Percentiles rank a stretch among this genome's conserved stretches.
These are phyloP conservation scores for Phellopilus nigrolimitatus DNA, from an alignment of 1,284 basidiomycete species.

Conservation along the genomic window DNA sequence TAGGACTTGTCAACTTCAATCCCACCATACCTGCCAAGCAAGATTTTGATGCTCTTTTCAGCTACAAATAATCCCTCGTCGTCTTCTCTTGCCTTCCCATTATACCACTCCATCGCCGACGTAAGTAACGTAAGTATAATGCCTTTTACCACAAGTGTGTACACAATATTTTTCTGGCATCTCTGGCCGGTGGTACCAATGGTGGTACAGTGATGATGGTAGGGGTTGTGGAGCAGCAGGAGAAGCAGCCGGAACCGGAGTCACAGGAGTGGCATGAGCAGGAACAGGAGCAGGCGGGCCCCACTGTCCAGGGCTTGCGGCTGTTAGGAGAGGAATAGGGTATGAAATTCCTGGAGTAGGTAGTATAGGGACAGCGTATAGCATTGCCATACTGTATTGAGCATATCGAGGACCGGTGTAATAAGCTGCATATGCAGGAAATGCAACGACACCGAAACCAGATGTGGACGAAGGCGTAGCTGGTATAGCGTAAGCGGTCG, in stretches of 20 bases:
- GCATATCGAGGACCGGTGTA: constrained; percentile 13
- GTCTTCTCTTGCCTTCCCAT: constrained; percentile 49
- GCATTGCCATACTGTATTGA: constrained; percentile 6
- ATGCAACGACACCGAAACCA: not conserved
- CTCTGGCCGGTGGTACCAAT: constrained; percentile 7
- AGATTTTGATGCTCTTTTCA: constrained; percentile 32
- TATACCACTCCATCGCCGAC: constrained; percentile 39
- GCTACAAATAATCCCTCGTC: constrained; percentile 61
- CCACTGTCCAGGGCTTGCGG: not conserved
- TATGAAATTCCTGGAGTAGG: constrained; percentile 4
- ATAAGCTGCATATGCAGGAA: constrained; percentile 10
- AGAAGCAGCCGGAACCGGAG: not conserved
- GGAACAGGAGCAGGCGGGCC: not conserved
- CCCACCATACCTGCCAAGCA: constrained; percentile 1
- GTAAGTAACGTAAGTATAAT: constrained; percentile 45
- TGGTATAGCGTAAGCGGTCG: not conserved
- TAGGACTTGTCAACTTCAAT: no score
- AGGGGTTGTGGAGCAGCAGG: no score
- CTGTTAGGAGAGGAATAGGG: not conserved
- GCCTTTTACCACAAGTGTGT: constrained; percentile 46
- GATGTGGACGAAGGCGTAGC: not conserved
- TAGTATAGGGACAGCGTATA: constrained; percentile 5
- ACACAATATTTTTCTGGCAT: constrained; percentile 46
- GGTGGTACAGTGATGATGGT: no score
- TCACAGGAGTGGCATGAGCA: not conserved